Conservation (phyloP, 2,329 filamentous ascomycete genomes). For the Tolypocladium pustulatum region DNA sequence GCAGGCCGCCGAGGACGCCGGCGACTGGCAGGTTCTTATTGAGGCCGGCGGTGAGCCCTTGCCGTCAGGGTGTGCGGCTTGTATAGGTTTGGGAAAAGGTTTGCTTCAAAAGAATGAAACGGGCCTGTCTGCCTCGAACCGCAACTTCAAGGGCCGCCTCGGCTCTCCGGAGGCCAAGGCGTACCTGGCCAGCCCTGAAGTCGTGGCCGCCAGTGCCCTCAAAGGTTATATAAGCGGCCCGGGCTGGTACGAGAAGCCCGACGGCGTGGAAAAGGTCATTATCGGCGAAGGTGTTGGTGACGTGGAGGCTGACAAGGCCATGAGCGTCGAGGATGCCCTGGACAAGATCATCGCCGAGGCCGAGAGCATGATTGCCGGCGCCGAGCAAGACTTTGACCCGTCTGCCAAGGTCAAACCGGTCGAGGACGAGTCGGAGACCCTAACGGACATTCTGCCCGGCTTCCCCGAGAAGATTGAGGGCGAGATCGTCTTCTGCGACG, state of each 20-base stretch:
- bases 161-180: constrained; percentile 56
- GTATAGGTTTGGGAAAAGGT: constrained; percentile 73
- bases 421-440: background rate
- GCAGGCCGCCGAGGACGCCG: constrained; percentile 60
- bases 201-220: constrained; percentile 83
- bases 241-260: constrained; percentile 65
- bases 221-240: constrained; percentile 63
- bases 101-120: no score
- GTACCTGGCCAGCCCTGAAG: constrained; percentile 80
- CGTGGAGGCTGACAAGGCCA: constrained; percentile 50
- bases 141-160: constrained; percentile 91
- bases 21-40: constrained; percentile 68
- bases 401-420: background rate
- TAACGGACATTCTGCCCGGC: constrained; percentile 29
- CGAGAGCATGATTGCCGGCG: constrained; percentile 48
- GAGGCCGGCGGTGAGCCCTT: constrained; percentile 25
- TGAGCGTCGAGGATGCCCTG: constrained; percentile 58
- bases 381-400: constrained; percentile 32
- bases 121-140: constrained; percentile 69
- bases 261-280: constrained; percentile 55
- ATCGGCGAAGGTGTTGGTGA: constrained; percentile 64
- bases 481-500: constrained; percentile 81
- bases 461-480: constrained; percentile 77
- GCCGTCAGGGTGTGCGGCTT: constrained; percentile 68
- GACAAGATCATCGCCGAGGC: constrained; percentile 61